Conservation (phyloP, 441 rosid genomes). For the Gossypium gossypioides region DNA sequence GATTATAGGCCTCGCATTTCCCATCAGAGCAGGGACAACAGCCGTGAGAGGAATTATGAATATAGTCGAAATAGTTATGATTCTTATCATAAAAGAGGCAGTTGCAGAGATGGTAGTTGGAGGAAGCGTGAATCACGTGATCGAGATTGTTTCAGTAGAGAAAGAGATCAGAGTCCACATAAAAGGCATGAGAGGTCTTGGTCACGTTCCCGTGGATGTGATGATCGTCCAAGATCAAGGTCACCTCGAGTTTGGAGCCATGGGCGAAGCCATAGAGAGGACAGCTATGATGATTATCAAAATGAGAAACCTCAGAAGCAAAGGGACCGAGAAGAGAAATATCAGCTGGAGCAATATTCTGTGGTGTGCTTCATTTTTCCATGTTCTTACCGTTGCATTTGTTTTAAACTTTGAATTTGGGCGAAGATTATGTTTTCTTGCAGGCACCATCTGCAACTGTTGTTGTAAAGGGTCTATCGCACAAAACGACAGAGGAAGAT, state of each 20-base stretch:
- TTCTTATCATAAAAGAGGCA: slow-evolving; percentile 75
- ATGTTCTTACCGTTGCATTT: slow-evolving; percentile 11
- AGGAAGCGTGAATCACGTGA: slow-evolving; percentile 60
- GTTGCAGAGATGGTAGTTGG: slow-evolving; percentile 58
- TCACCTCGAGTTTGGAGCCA: slow-evolving; percentile 65
- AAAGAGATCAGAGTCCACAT: slow-evolving; percentile 74
- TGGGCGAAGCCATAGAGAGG: slow-evolving; percentile 59
- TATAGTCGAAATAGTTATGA: slow-evolving; percentile 69
- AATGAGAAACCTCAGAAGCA: slow-evolving; percentile 52
- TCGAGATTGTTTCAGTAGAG: slow-evolving; percentile 62
- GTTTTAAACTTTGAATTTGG: slow-evolving; percentile 11
- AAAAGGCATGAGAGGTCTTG: slow-evolving; percentile 53
- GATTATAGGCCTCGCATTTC: slow-evolving; percentile 40
- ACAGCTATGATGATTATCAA: slow-evolving; percentile 62
- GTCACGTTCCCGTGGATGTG: slow-evolving; percentile 51
- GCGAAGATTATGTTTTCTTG: slow-evolving; percentile 17
- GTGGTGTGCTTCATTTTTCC: slow-evolving; percentile 39
- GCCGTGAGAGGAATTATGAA: slow-evolving; percentile 62
- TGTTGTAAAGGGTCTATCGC: slow-evolving; percentile 88
- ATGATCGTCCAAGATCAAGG: slow-evolving; percentile 64
- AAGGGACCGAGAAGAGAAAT: slow-evolving; percentile 66
- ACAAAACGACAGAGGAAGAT: slow-evolving; percentile 88
- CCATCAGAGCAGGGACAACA: slow-evolving; percentile 52
- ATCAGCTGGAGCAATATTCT: slow-evolving; percentile 42
- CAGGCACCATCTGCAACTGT: slow-evolving; percentile 88